These are phyloP conservation scores for Mortierella sp. DNA, from an alignment of 371 early-diverging fungal genomes.

Conservation along the genomic window DNA sequence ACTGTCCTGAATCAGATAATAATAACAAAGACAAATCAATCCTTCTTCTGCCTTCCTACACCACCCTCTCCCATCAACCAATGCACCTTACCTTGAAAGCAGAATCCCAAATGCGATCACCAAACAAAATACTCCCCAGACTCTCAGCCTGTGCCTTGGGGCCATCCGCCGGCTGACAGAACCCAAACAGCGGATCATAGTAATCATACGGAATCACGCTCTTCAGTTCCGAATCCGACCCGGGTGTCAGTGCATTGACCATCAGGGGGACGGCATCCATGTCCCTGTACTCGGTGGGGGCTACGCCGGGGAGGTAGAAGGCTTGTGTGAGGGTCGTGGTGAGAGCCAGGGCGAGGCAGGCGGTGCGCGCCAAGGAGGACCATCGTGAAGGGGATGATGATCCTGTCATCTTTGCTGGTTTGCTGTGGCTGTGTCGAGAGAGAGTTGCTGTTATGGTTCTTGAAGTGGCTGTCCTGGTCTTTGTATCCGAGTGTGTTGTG, in stretches of 20 bases:
- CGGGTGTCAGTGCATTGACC: conserved; percentile 91
- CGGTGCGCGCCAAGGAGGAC: background rate
- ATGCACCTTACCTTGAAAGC: conserved; percentile 75
- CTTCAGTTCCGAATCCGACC: conserved; percentile 72
- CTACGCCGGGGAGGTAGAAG: conserved; percentile 96
- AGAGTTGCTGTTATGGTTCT: background rate
- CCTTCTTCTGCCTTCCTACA: background rate
- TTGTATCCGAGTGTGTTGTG: background rate
- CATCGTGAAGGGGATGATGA: background rate
- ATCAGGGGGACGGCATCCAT: conserved; percentile 79
- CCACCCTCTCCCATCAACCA: background rate
- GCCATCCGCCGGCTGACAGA: conserved; percentile 84
- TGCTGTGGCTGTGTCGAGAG: background rate
- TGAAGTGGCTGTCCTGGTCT: background rate
- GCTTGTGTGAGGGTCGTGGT: conserved; percentile 41
- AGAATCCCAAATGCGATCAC: conserved; percentile 93
- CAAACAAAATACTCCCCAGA: conserved; percentile 94
- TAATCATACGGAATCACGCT: conserved; percentile 91
- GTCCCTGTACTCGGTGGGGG: conserved; percentile 85
- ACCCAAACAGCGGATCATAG: conserved; percentile 86
- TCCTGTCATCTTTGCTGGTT: background rate
- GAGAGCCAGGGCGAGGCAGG: background rate
- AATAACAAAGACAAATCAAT: background rate
- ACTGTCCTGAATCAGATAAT: background rate
- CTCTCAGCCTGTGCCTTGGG: conserved; percentile 80